Evolutionary conservation across 1,139 yeast genomes (phyloP).

Genomic region (Nakaseomyces delphensis): DNA sequence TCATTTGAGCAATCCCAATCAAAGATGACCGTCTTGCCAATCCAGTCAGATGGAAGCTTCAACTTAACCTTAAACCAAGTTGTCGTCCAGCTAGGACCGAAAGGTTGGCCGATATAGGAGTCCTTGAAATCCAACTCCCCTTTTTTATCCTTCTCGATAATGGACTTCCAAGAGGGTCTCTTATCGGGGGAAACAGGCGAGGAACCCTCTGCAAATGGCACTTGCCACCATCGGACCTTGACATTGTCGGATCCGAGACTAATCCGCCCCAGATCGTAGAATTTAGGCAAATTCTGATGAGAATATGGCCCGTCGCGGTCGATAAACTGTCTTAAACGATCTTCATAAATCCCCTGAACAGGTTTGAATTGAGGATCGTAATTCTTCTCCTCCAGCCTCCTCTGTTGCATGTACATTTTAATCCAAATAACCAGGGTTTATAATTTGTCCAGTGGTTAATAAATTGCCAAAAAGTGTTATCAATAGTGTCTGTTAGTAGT

Average conservation of each 20-base stretch:
- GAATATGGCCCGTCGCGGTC: constrained; percentile 63
- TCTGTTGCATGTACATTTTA: constrained; percentile 5
- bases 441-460: background rate
- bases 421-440: background rate
- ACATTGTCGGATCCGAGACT: constrained; percentile 22
- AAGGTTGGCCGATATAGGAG: constrained; percentile 62
- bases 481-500: too few relatives aligned
- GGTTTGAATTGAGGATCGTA: constrained; percentile 75
- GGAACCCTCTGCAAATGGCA: constrained; percentile 27
- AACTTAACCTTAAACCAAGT: constrained; percentile 79
- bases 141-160: constrained; percentile 36
- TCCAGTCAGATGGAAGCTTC: constrained; percentile 55
- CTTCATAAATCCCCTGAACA: constrained; percentile 67
- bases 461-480: too few relatives aligned
- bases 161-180: constrained; percentile 71
- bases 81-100: constrained; percentile 95
- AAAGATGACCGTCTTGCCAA: constrained; percentile 48
- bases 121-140: constrained; percentile 36
- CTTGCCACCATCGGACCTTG: constrained; percentile 29
- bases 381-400: constrained; percentile 27
- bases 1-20: constrained; percentile 88
- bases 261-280: constrained; percentile 55
- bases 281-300: constrained; percentile 68
- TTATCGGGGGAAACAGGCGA: constrained; percentile 31
- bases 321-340: constrained; percentile 72